phyloP scores from a whole-genome alignment of 768 basidiomycete species.

The Lentinula aciculospora region DNA sequence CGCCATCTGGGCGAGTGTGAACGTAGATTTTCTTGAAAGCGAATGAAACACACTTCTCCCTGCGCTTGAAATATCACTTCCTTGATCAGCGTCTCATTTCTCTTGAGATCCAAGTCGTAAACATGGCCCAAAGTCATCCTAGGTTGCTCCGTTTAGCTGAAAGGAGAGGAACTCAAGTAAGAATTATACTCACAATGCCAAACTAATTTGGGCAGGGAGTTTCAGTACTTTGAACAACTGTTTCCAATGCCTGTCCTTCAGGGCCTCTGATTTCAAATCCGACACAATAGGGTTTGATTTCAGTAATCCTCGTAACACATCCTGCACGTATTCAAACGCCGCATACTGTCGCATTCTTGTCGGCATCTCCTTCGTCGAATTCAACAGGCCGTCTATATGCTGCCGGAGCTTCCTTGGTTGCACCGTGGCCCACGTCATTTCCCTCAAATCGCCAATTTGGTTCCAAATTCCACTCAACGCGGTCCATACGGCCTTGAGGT shows the following conservation, averaged over 20 bases:
- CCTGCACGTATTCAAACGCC: constrained; percentile 97
- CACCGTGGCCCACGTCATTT: constrained; percentile 86
- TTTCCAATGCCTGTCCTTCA: constrained; percentile 98
- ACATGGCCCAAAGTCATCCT: constrained; percentile 96
- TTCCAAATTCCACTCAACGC: constrained; percentile 97
- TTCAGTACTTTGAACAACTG: constrained; percentile 88
- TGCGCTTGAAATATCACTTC: constrained; percentile 97
- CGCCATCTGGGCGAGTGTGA: constrained; percentile 62
- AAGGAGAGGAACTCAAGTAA: background rate
- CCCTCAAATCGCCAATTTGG: constrained; percentile 84
- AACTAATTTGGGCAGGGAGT: constrained; percentile 67
- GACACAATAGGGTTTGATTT: constrained; percentile 89
- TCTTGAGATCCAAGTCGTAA: constrained; percentile 94
- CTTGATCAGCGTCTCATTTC: constrained; percentile 86
- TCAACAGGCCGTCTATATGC: constrained; percentile 84
- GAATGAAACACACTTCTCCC: constrained; percentile 64
- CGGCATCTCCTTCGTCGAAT: constrained; percentile 98
- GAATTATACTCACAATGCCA: constrained; percentile 53
- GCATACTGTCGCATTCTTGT: constrained; percentile 98
- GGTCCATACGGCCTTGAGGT: constrained; percentile 98
- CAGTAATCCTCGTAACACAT: constrained; percentile 75
- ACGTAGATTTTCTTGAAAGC: background rate
- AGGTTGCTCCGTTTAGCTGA: background rate
- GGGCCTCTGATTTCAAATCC: constrained; percentile 93
- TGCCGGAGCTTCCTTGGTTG: constrained; percentile 94